A percentile compares a stretch with the other conserved stretches of the same genome.
Evolutionary conservation across 805 yeast genomes (phyloP).

Genomic region (Zygosaccharomyces bailii): DNA sequence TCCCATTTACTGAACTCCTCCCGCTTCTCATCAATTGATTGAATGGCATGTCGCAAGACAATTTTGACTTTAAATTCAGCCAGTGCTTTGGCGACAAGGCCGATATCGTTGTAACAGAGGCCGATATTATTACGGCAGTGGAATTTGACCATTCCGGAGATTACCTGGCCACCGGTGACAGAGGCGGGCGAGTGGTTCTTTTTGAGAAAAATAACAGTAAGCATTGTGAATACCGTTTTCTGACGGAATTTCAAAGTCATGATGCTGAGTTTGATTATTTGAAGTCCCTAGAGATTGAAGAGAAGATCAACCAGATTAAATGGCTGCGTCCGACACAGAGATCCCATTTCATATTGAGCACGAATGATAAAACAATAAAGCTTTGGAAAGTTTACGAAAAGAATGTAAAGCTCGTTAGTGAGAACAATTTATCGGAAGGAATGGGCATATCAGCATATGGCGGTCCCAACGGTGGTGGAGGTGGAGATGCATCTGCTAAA

Average conservation of each 20-base stretch:
- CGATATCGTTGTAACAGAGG: constrained; percentile 94
- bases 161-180: constrained; percentile 95
- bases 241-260: constrained; percentile 96
- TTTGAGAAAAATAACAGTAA: constrained; percentile 83
- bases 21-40: constrained; percentile 6
- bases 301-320: constrained; percentile 94
- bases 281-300: constrained; percentile 94
- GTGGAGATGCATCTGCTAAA: constrained; percentile 23
- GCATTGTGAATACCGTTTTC: constrained; percentile 88
- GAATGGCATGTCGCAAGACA: constrained; percentile 37
- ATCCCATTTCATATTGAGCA: constrained; percentile 84
- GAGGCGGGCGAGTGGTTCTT: constrained; percentile 95
- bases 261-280: constrained; percentile 98
- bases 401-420: constrained; percentile 86
- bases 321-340: constrained; percentile 89
- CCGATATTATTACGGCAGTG: constrained; percentile 94
- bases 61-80: constrained; percentile 63
- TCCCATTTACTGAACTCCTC: neutral
- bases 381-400: constrained; percentile 95
- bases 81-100: constrained; percentile 99
- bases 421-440: constrained; percentile 69
- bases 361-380: constrained; percentile 98
- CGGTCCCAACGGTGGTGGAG: constrained; percentile 13
- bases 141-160: constrained; percentile 95
- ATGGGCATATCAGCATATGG: constrained; percentile 10